These are phyloP conservation scores for Aspergillus sp. DNA, from an alignment of 2,329 filamentous ascomycete species.

Conservation along the genomic window DNA sequence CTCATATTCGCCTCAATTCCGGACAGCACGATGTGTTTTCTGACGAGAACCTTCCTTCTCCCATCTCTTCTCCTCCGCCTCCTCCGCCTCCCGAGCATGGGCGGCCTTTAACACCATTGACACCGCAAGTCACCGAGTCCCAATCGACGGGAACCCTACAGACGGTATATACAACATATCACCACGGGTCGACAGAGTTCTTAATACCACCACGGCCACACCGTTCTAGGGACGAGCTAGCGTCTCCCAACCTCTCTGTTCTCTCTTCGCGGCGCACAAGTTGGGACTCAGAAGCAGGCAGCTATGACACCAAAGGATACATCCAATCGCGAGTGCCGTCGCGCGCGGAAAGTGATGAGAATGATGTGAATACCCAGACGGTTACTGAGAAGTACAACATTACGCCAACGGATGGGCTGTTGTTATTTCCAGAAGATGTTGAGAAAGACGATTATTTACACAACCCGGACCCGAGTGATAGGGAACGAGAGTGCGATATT, in stretches of 20 bases:
- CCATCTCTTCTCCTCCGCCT: slow-evolving; percentile 11
- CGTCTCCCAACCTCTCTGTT: slow-evolving; percentile 51
- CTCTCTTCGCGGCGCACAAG: slow-evolving; percentile 64
- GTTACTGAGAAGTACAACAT: slow-evolving; percentile 75
- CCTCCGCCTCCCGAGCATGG: slow-evolving; percentile 23
- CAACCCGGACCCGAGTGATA: slow-evolving; percentile 66
- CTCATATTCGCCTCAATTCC: slow-evolving; percentile 66
- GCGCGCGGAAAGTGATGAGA: slow-evolving; percentile 62
- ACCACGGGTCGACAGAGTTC: slow-evolving; percentile 45
- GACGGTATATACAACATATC: slow-evolving; percentile 50
- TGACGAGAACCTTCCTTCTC: slow-evolving; percentile 16
- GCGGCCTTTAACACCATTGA: slow-evolving; percentile 23
- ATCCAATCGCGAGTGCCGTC: slow-evolving; percentile 54
- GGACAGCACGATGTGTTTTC: slow-evolving; percentile 55
- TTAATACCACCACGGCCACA: slow-evolving; percentile 45
- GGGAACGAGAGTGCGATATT: slow-evolving; percentile 62
- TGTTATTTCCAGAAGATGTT: slow-evolving; percentile 70
- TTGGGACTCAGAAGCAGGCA: slow-evolving; percentile 61
- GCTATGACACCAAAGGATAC: slow-evolving; percentile 52
- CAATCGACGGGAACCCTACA: slow-evolving; percentile 31
- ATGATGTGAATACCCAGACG: slow-evolving; percentile 68
- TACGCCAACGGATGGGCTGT: slow-evolving; percentile 62
- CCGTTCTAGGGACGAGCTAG: slow-evolving; percentile 49
- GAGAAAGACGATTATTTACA: slow-evolving; percentile 73
- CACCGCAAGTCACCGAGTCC: slow-evolving; percentile 12